These are phyloP conservation scores for Boletus rubropictus DNA, from an alignment of 768 basidiomycete species.

Conservation along the genomic window DNA sequence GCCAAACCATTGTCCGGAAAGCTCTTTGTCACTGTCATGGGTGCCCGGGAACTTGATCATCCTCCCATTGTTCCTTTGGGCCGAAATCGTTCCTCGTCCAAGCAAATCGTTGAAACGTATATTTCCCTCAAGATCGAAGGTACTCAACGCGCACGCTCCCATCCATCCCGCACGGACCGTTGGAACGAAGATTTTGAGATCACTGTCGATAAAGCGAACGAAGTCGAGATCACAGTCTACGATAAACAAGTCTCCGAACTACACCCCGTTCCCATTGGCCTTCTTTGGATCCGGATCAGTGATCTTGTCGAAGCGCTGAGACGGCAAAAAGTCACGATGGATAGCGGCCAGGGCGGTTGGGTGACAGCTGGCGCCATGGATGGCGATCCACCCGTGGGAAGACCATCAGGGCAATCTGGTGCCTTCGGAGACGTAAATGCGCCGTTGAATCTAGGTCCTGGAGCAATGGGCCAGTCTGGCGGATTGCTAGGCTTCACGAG, in stretches of 20 bases:
- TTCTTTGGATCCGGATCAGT: conserved; percentile 90
- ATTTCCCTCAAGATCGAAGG: conserved; percentile 97
- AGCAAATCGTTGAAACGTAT: conserved; percentile 73
- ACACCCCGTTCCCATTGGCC: conserved; percentile 83
- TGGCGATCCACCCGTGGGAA: conserved; percentile 45
- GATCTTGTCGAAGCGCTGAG: conserved; percentile 92
- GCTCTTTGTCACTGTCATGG: conserved; percentile 80
- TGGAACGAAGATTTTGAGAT: conserved; percentile 99
- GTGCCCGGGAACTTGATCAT: conserved; percentile 93
- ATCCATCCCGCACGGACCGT: conserved; percentile 88
- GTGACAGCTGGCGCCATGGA: conserved; percentile 91
- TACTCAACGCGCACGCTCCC: conserved; percentile 84
- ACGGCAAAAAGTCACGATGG: conserved; percentile 85
- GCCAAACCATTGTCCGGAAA: conserved; percentile 93
- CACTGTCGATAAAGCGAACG: conserved; percentile 94
- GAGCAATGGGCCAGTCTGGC: conserved; percentile 25
- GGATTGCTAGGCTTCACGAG: conserved; percentile 20
- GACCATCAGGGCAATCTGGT: conserved; percentile 46
- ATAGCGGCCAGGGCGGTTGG: conserved; percentile 87
- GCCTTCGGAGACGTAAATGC: conserved; percentile 42
- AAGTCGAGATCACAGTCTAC: conserved; percentile 93
- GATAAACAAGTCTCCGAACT: conserved; percentile 82
- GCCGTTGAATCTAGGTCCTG: conserved; percentile 35
- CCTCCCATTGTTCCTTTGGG: conserved; percentile 63
- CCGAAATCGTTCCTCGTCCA: conserved; percentile 71